These are phyloP conservation scores for Phaffia tasmanica DNA, from an alignment of 768 basidiomycete species.

Conservation along the genomic window DNA sequence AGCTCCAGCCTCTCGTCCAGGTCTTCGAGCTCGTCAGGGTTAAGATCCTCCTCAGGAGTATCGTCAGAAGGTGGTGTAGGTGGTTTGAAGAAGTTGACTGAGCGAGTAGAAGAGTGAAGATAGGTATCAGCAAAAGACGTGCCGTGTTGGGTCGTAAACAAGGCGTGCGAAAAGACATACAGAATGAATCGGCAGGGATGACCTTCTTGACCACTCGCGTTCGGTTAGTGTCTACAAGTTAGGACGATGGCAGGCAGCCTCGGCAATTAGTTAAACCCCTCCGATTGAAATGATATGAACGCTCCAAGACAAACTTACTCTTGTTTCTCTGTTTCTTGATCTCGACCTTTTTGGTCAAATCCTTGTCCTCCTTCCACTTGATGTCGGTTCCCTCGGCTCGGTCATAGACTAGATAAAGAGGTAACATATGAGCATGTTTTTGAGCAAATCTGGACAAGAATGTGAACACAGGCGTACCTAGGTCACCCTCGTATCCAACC, in stretches of 20 bases:
- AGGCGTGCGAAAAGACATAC: neutral
- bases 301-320: constrained; percentile 47
- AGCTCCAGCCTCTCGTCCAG: constrained; percentile 78
- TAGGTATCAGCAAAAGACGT: neutral
- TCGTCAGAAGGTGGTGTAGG: constrained; percentile 61
- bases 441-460: neutral
- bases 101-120: neutral
- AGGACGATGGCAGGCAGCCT: constrained; percentile 30
- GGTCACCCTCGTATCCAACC: constrained; percentile 90
- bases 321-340: constrained; percentile 99
- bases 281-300: no score
- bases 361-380: constrained; percentile 96
- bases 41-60: constrained; percentile 54
- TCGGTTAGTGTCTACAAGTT: constrained; percentile 40
- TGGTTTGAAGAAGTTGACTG: constrained; percentile 91
- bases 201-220: constrained; percentile 55
- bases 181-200: constrained; percentile 85
- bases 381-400: constrained; percentile 81
- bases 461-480: constrained; percentile 33
- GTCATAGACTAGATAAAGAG: constrained; percentile 56
- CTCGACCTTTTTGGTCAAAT: constrained; percentile 91
- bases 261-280: constrained; percentile 2
- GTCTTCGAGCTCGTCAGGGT: constrained; percentile 46
- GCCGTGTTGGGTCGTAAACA: no score
- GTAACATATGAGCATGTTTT: no score